Base-by-base conservation (phyloP, 2,329 filamentous ascomycete species). In the Cladosporium oxysporum region DNA sequence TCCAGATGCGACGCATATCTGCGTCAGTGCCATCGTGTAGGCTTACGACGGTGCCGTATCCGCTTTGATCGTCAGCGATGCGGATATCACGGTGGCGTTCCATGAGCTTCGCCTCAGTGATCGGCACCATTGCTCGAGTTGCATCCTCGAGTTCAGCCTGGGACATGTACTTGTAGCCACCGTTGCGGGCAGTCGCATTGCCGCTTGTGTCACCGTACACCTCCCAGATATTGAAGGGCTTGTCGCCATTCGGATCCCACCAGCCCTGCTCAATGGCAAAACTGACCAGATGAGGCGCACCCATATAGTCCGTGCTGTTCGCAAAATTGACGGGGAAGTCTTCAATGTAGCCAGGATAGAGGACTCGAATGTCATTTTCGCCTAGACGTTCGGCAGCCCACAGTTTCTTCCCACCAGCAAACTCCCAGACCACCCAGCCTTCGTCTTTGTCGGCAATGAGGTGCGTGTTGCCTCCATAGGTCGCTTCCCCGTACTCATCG, bases 21-120 rank as follows among this genome's bases (percentile, higher is more conserved):
- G 73, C 68, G 37, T 77, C 71, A 37, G 70, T 72, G 29, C 71
- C 64, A 7, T 71, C 65, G 16, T 66, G 69, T 14, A 77, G 68
- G 28, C 71, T 74, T 0, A 76, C 70, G 3, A 78, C 75, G 58
- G 77, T 75, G 1, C 76, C 76, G 31, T 77, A 78, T 2, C 75
- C 76, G n/a, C 75, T 72, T 69, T 77, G 74, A 33, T 77, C 75
- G 50, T 78, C 75, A 18, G 74, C 71, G 29, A 78, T 78, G 11
- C 76, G 71, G 44, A 71, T 75, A 62, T 78, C 76, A 28, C 76
- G 75, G 7, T 77, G 76, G 8, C 76, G 73, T 28, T 78, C 77
- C 69, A 82, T 81, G 2, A 85, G 74, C 66, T 84, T 82, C 21
- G 74, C 73, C 66, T 85, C 83, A 0, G 82, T 83, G n/a, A 85